Percentiles rank a stretch among this genome's conserved stretches.
These are phyloP conservation scores for Trichoderma breve DNA, from an alignment of 2,329 filamentous ascomycete genomes.

Conservation along the genomic window DNA sequence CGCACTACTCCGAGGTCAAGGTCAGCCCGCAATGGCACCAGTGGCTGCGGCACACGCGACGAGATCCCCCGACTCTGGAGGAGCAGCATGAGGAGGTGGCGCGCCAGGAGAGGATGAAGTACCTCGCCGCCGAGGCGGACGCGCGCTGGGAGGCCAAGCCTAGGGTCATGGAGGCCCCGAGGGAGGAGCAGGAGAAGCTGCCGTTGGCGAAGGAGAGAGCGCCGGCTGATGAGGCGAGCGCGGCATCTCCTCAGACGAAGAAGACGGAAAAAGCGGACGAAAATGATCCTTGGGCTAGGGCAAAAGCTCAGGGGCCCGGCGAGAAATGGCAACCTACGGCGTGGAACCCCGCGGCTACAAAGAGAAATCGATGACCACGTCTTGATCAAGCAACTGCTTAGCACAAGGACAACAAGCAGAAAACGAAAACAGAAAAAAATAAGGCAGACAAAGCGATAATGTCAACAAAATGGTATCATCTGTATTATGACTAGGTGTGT, in stretches of 20 bases:
- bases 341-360: conserved; percentile 53
- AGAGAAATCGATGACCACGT: conserved; percentile 26
- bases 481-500: background rate
- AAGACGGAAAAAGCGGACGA: conserved; percentile 22
- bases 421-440: no score
- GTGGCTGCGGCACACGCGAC: conserved; percentile 62
- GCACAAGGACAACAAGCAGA: background rate
- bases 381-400: background rate
- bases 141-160: conserved; percentile 62
- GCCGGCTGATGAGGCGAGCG: background rate
- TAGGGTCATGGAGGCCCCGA: conserved; percentile 43
- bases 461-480: background rate
- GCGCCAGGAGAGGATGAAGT: conserved; percentile 52
- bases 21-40: conserved; percentile 66
- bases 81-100: conserved; percentile 56
- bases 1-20: conserved; percentile 53
- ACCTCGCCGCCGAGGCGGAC: conserved; percentile 60
- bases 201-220: background rate
- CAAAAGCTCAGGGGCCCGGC: conserved; percentile 47
- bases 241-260: background rate
- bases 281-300: conserved; percentile 59
- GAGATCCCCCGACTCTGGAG: conserved; percentile 51
- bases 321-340: conserved; percentile 67
- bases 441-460: background rate
- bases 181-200: conserved; percentile 23